Percentiles rank a stretch among this genome's conserved stretches.
phyloP scores from a whole-genome alignment of 306 rosid species.

The Pterocarpus santalinus region DNA sequence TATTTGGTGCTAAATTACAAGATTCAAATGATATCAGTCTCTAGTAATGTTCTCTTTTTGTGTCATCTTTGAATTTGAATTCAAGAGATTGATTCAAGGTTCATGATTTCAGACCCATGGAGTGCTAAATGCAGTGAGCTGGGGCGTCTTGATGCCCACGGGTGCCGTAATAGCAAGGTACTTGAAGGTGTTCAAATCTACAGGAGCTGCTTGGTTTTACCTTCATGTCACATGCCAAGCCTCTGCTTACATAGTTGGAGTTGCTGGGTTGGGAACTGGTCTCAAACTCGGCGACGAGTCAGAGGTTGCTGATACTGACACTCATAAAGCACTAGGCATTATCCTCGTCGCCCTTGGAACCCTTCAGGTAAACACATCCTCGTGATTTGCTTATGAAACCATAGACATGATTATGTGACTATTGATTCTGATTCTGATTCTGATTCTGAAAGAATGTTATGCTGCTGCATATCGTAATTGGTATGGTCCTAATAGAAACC shows the following conservation, averaged over 20 bases:
- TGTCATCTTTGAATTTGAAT: neutral
- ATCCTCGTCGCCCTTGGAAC: slow-evolving; percentile 74
- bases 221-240: slow-evolving; percentile 84
- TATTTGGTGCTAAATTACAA: too few relatives aligned
- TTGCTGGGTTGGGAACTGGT: slow-evolving; percentile 87
- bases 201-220: slow-evolving; percentile 95
- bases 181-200: slow-evolving; percentile 78
- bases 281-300: slow-evolving; percentile 81
- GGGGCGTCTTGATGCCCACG: slow-evolving; percentile 82
- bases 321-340: slow-evolving; percentile 71
- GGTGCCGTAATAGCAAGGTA: slow-evolving; percentile 85
- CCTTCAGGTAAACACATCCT: slow-evolving; percentile 68
- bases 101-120: slow-evolving; percentile 71
- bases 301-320: slow-evolving; percentile 32
- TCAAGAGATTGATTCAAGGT: neutral
- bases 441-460: neutral
- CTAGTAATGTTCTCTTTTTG: neutral
- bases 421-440: neutral
- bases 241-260: slow-evolving; percentile 80
- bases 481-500: neutral
- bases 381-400: neutral
- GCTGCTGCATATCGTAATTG: neutral
- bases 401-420: neutral
- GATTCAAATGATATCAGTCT: neutral
- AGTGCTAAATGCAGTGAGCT: slow-evolving; percentile 75